Evolutionary conservation across 768 basidiomycete species (phyloP).

Genomic region (Tephrocybe rancida): DNA sequence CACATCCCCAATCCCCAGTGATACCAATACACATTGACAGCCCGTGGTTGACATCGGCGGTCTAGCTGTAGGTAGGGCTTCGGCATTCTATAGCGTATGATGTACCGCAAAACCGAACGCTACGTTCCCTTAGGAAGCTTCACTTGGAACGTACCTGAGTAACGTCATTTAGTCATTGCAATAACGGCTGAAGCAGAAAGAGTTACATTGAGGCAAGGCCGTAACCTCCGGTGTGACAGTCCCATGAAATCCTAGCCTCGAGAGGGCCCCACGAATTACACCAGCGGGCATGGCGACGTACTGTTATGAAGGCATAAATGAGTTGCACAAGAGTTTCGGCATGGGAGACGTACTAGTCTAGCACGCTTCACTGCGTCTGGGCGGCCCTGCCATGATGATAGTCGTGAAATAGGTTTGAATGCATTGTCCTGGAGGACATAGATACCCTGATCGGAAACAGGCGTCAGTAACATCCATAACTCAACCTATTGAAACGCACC

Average conservation of each 20-base stretch:
- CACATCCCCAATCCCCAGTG: too few relatives aligned
- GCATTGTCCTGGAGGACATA: constrained; percentile 92
- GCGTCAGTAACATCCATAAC: too few relatives aligned
- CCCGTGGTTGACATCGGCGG: background rate
- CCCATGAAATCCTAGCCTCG: constrained; percentile 74
- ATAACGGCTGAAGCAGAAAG: background rate
- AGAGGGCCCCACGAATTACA: constrained; percentile 81
- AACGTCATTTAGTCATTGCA: constrained; percentile 3
- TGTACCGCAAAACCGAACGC: background rate
- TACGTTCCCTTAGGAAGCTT: constrained; percentile 69
- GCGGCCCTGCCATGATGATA: constrained; percentile 82
- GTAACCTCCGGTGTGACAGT: constrained; percentile 80
- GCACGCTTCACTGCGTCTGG: constrained; percentile 73
- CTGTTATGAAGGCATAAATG: constrained; percentile 37
- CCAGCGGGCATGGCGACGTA: constrained; percentile 84
- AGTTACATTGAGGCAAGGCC: constrained; percentile 81
- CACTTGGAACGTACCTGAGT: constrained; percentile 78
- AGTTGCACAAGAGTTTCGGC: background rate
- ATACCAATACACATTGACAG: background rate
- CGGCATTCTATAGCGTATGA: background rate
- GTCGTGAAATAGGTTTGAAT: constrained; percentile 81
- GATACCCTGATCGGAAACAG: constrained; percentile 66
- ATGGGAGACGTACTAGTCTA: constrained; percentile 54
- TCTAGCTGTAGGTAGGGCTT: too few relatives aligned
- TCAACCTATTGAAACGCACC: constrained; percentile 44